Evolutionary conservation across 768 basidiomycete genomes (phyloP).

Genomic region (Lactarius psammicola): DNA sequence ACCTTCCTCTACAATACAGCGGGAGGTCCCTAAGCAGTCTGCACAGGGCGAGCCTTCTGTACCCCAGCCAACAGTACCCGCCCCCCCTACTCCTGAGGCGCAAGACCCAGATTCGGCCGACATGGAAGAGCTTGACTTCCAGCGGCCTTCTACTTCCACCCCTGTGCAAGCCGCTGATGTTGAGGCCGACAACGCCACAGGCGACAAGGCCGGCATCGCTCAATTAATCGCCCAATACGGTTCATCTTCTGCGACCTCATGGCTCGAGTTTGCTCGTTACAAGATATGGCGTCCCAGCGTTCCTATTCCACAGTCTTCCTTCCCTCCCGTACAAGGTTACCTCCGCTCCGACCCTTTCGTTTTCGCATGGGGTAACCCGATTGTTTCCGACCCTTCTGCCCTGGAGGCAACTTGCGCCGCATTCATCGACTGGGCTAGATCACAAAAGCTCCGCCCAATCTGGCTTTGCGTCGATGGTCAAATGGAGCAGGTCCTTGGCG

Average conservation of each 20-base stretch:
- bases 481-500: constrained; percentile 50
- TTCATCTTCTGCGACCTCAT: constrained; percentile 66
- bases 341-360: constrained; percentile 47
- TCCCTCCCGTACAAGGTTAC: constrained; percentile 62
- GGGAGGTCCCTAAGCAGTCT: not conserved
- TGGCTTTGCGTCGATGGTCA: constrained; percentile 59
- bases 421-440: constrained; percentile 39
- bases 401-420: constrained; percentile 50
- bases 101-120: constrained; percentile 7
- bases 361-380: constrained; percentile 34
- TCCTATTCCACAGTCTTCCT: constrained; percentile 52
- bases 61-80: not conserved
- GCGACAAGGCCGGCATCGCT: constrained; percentile 18
- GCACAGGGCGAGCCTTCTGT: not conserved
- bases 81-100: not conserved
- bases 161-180: constrained; percentile 7
- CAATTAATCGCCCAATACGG: constrained; percentile 62
- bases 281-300: constrained; percentile 58
- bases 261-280: constrained; percentile 56
- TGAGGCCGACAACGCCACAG: constrained; percentile 16
- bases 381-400: constrained; percentile 29
- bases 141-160: constrained; percentile 10
- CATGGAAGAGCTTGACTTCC: constrained; percentile 17
- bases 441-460: constrained; percentile 49
- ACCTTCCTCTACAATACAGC: not conserved